Conservation (phyloP, 352 stramenopile genomes). For the Pythium dissimile region DNA sequence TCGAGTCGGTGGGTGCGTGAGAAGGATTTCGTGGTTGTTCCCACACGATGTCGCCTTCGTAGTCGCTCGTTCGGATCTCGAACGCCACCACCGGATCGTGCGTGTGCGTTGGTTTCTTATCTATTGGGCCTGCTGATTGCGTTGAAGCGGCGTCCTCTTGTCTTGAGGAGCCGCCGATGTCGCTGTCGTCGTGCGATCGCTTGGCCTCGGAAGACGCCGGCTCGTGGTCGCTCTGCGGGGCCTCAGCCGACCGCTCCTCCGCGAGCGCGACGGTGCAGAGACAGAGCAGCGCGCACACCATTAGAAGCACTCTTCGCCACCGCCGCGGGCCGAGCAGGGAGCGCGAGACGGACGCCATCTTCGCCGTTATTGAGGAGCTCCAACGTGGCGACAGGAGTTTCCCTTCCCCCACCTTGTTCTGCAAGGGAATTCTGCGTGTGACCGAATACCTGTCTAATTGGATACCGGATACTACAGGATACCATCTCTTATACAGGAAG, state of each 20-base stretch:
- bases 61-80: conserved; percentile 11
- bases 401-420: not conserved
- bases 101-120: not conserved
- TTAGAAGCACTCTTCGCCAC: not conserved
- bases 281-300: not conserved
- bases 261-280: not conserved
- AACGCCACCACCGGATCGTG: conserved; percentile 2
- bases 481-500: not conserved
- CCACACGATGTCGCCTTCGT: conserved; percentile 11
- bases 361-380: not conserved
- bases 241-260: conserved; percentile 1
- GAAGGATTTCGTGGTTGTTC: not conserved
- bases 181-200: not conserved
- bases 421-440: not conserved
- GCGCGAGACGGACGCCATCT: not conserved
- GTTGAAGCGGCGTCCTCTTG: not conserved
- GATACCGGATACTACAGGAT: not conserved
- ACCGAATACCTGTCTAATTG: not conserved
- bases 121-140: not conserved
- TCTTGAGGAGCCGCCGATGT: not conserved
- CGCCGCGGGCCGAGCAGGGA: not conserved
- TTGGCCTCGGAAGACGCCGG: not conserved
- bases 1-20: not conserved
- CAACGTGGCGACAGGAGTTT: conserved; percentile 1
- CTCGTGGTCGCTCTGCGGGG: conserved; percentile 9